Conservation (phyloP, 306 rosid species). For the Purshia tridentata region DNA sequence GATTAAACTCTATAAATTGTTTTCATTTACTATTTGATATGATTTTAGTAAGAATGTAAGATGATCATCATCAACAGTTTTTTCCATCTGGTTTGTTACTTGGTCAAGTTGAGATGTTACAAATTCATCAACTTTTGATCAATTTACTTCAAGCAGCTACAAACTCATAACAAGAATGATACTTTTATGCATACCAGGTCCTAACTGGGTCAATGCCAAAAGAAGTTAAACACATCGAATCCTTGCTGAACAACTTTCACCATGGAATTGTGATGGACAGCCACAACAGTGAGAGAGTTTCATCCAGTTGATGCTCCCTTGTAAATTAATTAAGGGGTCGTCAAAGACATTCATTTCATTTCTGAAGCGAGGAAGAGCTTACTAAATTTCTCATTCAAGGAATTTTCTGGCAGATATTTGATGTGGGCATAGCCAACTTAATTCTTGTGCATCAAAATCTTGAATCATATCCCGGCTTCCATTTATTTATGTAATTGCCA, state of each 20-base stretch:
- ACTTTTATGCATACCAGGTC: slow-evolving; percentile 42
- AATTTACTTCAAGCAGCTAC: not conserved
- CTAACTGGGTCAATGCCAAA: slow-evolving; percentile 76
- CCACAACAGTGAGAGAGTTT: slow-evolving; percentile 33
- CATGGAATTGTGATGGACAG: slow-evolving; percentile 43
- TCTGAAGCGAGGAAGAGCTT: not conserved
- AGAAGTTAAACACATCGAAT: slow-evolving; percentile 79
- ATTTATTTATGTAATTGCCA: not conserved
- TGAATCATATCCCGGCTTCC: not conserved
- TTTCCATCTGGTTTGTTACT: not conserved
- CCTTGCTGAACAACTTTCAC: slow-evolving; percentile 72
- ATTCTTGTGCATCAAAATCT: not conserved
- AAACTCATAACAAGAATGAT: not conserved
- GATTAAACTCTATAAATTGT: not conserved
- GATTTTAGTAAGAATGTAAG: too few relatives aligned
- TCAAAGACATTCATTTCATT: not conserved
- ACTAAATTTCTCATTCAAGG: not conserved
- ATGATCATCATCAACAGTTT: too few relatives aligned
- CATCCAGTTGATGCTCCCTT: slow-evolving; percentile 33
- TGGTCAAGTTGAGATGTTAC: not conserved
- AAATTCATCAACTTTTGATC: not conserved
- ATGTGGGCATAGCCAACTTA: not conserved
- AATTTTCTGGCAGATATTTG: not conserved
- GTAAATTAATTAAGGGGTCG: not conserved
- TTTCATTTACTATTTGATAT: not conserved